A percentile compares a stretch with the other conserved stretches of the same genome.
These are phyloP conservation scores for Batkoa obscura DNA, from an alignment of 371 early-diverging fungal genomes.

Conservation along the genomic window DNA sequence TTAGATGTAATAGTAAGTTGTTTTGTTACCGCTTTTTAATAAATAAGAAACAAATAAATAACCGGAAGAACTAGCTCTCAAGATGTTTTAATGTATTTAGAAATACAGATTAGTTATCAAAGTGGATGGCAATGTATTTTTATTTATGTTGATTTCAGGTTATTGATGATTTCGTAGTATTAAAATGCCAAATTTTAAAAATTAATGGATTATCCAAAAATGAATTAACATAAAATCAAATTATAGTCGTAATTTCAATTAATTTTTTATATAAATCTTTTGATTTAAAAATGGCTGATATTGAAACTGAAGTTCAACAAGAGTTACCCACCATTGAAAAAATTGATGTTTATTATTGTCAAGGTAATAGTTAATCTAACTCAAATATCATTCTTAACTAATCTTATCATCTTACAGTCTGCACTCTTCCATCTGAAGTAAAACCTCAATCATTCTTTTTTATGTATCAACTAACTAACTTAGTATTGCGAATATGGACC, in stretches of 20 bases:
- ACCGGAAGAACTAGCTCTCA: constrained; percentile 25
- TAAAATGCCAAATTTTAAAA: too few species aligned
- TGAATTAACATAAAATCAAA: too few species aligned
- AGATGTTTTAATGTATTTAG: constrained; percentile 11
- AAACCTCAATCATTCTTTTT: not conserved
- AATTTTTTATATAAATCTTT: too few species aligned
- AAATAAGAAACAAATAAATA: constrained; percentile 17
- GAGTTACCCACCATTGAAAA: constrained; percentile 11
- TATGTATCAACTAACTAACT: not conserved
- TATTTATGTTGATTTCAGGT: too few species aligned
- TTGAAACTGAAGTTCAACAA: not conserved
- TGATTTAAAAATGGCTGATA: constrained; percentile 1
- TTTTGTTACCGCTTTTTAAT: constrained; percentile 10
- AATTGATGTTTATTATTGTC: constrained; percentile 21
- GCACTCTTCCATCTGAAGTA: constrained; percentile 37
- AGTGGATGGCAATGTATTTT: too few species aligned
- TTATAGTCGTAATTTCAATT: too few species aligned
- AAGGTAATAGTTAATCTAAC: constrained; percentile 14
- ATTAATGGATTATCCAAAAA: too few species aligned
- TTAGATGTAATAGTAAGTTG: constrained; percentile 11
- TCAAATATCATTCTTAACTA: not conserved
- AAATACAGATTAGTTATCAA: too few species aligned
- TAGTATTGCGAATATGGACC: constrained; percentile 85
- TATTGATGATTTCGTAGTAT: too few species aligned
- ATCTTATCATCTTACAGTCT: constrained; percentile 15